Base-by-base conservation (phyloP, 2,329 filamentous ascomycete genomes). In the Neonectria hederae region DNA sequence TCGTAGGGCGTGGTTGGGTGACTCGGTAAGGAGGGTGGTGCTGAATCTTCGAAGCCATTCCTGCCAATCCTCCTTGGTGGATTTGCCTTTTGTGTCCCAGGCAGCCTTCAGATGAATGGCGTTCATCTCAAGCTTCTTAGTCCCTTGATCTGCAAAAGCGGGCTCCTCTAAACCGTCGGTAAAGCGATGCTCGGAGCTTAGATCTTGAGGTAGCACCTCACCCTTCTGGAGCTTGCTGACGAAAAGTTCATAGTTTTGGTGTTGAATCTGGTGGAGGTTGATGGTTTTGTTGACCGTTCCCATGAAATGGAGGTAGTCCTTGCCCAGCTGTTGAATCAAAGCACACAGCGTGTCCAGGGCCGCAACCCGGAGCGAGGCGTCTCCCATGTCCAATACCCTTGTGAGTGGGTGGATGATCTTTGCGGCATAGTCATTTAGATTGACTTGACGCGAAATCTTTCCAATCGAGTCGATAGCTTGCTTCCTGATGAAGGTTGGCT, bases 31-130 rank as follows among this genome's bases (percentile, higher is more conserved):
- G 8, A 99, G 84, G 60, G 97, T 97, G 35, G 97, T 95, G 76
- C 95, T 98, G 80, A 99, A 97, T 28, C 95, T 88, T 65, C 97
- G 89, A 80, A 99, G 93, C 96, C 96, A 99, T 78, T 99, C 96
- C 74, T 97, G 93, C 96, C 96, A 99, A 79, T 99, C 96, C 76
- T 99, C 96, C 73, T 94, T 94, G 10, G 96, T 99, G 0, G 95
- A 97, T 76, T 97, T 97, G 65, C 97, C 94, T 63, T 91, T 94
- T 0, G 97, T 96, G 72, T 98, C 96, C 96, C 96, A 99, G 0
- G 97, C 96, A 68, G 92, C 91, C 79, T 98, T 97, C 22, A 99
- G 84, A 82, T 99, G 97, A 68, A 98, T 94, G 54, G 97, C 94
- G 71, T 99, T 99, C 79, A 98, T 95, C 66, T 97, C 94, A 35